Evolutionary conservation across 805 yeast genomes (phyloP), one percentile per base, ranked within the genome.

Genomic region (Zygosaccharomyces rouxii): DNA sequence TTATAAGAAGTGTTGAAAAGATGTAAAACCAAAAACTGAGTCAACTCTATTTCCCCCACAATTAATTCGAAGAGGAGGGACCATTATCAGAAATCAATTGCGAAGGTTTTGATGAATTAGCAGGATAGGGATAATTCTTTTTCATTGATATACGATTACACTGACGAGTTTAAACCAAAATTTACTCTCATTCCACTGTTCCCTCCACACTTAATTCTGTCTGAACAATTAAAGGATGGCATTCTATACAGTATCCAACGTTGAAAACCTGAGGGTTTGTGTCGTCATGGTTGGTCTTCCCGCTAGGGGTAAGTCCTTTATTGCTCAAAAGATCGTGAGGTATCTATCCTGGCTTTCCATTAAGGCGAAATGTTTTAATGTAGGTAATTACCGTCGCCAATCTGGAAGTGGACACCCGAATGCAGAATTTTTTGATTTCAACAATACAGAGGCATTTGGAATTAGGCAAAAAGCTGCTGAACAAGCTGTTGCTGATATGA

Each of bases 311-410:
- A 94, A 94, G 67, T 86, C 96, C 3, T 83, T 89, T 67, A 92
- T 94, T 53, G 89, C 98, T 2, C 96, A 89, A 64, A 94, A 92
- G 65, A 85, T 94, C 46, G 96, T 92, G 28, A 77, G 98, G 41
- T 94, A 92, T 63, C 75, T 94, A 46, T 81, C 89, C 29, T 94
- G 99, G 99, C 75, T 92, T 35, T 85, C 95, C 2, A 86, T 94
- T 48, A 80, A 79, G 51, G 87, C 96, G 23, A 83, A 83, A 63
- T 84, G 89, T 49, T 94, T 94, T 71, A 89, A 89, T 62, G 96
- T 92, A 16, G 96, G 98, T 10, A 75, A 76, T 33, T 90, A 88
- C 66, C 78, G 98, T 54, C 79, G 97, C 41, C 71, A 78, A 52
- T 72, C 72, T 7, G 78, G 78, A 30, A 76, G 80, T 18, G 48